These are phyloP conservation scores for Coemansia sp. DNA, from an alignment of 192 early-diverging fungal genomes.

Conservation along the genomic window DNA sequence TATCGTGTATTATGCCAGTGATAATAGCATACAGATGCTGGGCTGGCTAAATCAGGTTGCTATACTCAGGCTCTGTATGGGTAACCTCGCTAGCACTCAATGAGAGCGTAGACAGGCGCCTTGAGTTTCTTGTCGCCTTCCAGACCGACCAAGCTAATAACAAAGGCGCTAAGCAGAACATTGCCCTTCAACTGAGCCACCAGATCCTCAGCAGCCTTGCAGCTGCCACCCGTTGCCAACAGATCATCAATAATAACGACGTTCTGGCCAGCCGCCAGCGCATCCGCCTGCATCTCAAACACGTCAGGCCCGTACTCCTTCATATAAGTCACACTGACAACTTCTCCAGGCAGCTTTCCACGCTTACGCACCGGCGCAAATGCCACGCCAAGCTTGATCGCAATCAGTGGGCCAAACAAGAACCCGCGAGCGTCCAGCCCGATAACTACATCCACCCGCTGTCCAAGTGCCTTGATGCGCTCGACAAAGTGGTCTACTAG, in stretches of 20 bases:
- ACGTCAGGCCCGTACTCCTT: constrained; percentile 97
- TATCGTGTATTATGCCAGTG: background rate
- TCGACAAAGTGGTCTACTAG: constrained; percentile 87
- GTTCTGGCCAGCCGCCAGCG: constrained; percentile 77
- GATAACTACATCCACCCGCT: constrained; percentile 87
- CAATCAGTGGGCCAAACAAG: constrained; percentile 91
- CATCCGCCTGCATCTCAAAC: constrained; percentile 89
- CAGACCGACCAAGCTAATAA: constrained; percentile 87
- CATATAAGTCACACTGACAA: constrained; percentile 70
- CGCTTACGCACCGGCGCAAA: constrained; percentile 97
- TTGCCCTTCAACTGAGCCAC: constrained; percentile 73
- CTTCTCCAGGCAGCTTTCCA: constrained; percentile 92
- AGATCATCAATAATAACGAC: constrained; percentile 97
- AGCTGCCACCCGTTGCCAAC: constrained; percentile 91
- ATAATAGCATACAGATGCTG: background rate
- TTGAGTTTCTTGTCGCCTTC: constrained; percentile 78
- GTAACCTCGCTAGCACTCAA: constrained; percentile 57
- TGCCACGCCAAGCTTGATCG: constrained; percentile 80
- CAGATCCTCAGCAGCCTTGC: constrained; percentile 82
- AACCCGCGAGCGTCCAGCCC: constrained; percentile 98
- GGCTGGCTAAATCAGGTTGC: background rate
- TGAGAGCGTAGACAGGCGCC: constrained; percentile 86
- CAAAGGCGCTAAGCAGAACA: constrained; percentile 85
- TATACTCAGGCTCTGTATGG: background rate
- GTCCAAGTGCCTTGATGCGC: constrained; percentile 67